Evolutionary conservation across 108 stramenopile genomes (phyloP), one percentile per base, ranked within the genome.

Genomic region (Pseudonitzschia pungens): DNA sequence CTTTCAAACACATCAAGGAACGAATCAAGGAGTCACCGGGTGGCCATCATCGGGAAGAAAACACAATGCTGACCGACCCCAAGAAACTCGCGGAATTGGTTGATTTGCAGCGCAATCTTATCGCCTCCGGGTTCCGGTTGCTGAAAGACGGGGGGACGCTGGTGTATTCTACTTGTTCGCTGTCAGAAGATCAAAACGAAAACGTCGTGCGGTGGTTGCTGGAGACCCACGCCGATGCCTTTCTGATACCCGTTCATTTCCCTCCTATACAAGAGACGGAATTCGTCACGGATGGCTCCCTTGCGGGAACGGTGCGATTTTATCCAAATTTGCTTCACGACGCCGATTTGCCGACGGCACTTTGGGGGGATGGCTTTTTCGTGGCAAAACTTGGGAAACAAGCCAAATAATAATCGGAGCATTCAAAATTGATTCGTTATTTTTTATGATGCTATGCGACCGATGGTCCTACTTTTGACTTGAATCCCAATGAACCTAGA

Each of bases 131-230:
- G 14, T 97, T 92, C 78, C 75, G 83, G 24, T 71, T 87, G 21
- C 78, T 98, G 24, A 85, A 79, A 58, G 80, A 66, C 40, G 97
- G 96, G 24, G 97, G 97, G 15, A 75, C 57, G 0, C 40, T 98
- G 76, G 92, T 98, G 16, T 98, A 98, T 72, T 90, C 92, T 0
- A 98, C 97, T 0, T 98, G 97, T 68, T 96, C 94, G 16, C 69
- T 95, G n/a, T 85, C 87, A 1, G 64, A 78, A 36, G 83, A 81
- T 18, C 97, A 98, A 72, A 98, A 98, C 71, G 97, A 98, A 72
- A 73, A 82, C 24, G 87, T 96, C 15, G 91, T 98, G 7, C n/a
- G 52, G 29, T 90, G 86, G 85, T 57, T 97, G n/a, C 71, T 97
- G 65, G 59, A 82, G 7, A 72, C 79, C 42, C 59, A 80, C 57